Evolutionary conservation across 2,329 filamentous ascomycete genomes (phyloP), one percentile per base, ranked within the genome.

Genomic region (Capronia epimyces): DNA sequence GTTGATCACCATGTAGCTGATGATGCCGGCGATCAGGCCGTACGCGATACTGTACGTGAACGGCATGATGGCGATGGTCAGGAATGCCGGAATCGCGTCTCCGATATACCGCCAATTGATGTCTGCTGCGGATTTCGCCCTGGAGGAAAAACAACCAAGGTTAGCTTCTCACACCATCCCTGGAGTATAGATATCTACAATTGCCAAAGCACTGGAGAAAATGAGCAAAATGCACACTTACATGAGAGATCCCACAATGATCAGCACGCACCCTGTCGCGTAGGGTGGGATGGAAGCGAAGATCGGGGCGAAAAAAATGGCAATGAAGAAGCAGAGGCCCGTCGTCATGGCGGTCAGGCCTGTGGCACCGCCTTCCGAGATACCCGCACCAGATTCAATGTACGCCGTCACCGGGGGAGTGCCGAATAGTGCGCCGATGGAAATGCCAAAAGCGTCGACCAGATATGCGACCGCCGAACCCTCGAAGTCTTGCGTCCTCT

Each of bases 101-200:
- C 88, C 88, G 54, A 88, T 75, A 69, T 95, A 94, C 41, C 75
- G 75, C 89, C 89, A 95, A 75, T 95, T 95, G 74, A 95, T 90
- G 57, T 93, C 85, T 13, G 80, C 80, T 10, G 86, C 86, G 1
- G 58, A 41, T 55, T 60, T 60, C 27, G 54, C 54, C 54, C 53
- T 56, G 43, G 16, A 40, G 15, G 6, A 34, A 22, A 18, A 22
- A 32, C 41, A 10, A 44, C 24, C 24, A 41, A 10, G 24, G 24
- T 27, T 27, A 27, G 10, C 24, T 27, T 27, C 24, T 27, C 24
- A 27, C 24, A 5, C 5, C 24, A 5, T 27, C 10, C 24, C 24
- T 5, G 31, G 21, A 34, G 21, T 15, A 36, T 16, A 5, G 15
- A 29, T 4, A 32, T 20, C n/a, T 8, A n/a, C n/a, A 18, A 27